Percentiles rank a stretch among this genome's conserved stretches.
phyloP scores from a whole-genome alignment of 257 asterid species.

The Nicotiana undulata region DNA sequence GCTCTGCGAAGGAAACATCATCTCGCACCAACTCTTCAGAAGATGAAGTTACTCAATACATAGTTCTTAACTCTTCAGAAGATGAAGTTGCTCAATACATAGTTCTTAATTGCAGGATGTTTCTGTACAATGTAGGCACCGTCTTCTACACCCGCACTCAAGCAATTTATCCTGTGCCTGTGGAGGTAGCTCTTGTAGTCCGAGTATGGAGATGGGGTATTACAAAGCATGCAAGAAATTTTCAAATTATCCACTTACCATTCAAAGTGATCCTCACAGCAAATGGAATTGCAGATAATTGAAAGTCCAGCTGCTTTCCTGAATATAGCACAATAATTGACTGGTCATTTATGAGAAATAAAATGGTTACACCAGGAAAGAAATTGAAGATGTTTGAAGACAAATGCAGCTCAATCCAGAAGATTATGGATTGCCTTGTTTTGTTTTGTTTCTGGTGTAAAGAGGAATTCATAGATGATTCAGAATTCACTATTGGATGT shows the following conservation, averaged over 20 bases:
- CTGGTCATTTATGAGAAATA: neutral
- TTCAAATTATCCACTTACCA: constrained; percentile 37
- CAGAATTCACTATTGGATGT: too few species aligned
- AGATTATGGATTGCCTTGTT: too few species aligned
- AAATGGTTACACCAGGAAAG: neutral
- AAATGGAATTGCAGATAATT: constrained; percentile 67
- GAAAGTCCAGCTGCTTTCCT: constrained; percentile 81
- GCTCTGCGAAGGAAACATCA: neutral
- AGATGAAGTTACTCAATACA: constrained; percentile 56
- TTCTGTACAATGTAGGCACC: constrained; percentile 48
- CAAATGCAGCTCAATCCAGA: too few species aligned
- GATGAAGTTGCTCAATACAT: constrained; percentile 50
- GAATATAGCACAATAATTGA: constrained; percentile 8
- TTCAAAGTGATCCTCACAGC: constrained; percentile 92
- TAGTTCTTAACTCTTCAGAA: constrained; percentile 38
- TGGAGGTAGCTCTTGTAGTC: constrained; percentile 1
- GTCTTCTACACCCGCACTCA: constrained; percentile 54
- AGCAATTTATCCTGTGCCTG: constrained; percentile 89
- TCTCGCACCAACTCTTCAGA: constrained; percentile 27
- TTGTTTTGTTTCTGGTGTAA: too few species aligned
- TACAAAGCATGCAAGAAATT: neutral
- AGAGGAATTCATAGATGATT: too few species aligned
- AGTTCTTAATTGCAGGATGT: constrained; percentile 15
- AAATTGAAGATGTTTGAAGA: too few species aligned
- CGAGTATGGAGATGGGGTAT: neutral